Base-by-base conservation (phyloP, 1,139 yeast genomes). In the Zygosaccharomyces pseudobailii region DNA sequence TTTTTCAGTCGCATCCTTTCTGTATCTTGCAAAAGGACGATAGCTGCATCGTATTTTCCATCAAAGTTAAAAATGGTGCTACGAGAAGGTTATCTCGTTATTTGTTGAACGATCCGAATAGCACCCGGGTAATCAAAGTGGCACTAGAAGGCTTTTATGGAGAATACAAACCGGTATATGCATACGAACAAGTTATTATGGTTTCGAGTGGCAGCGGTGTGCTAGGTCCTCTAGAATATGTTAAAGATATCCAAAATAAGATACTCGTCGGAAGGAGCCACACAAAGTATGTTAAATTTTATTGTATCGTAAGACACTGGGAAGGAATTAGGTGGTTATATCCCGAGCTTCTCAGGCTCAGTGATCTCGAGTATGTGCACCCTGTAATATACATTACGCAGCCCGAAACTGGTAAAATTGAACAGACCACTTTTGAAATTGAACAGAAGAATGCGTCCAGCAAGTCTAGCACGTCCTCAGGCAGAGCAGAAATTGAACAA, bases 131-230 rank as follows among this genome's bases (percentile, higher is more conserved):
- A 3, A 54, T 66, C 52, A 59, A 61, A 42, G 71, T 78, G 2
- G 58, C 71, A 6, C 61, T 80, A 9, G 87, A 81, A 55, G 86
- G 86, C 0, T 84, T 86, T 0, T 81, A 81, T 57, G 82, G 86
- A 54, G 65, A 68, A 55, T 61, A 72, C 55, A 59, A 78, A 55
- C 76, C 87, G 61, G 61, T 78, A 47, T 72, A 73, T 48, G 69
- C 76, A 47, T 83, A 78, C 60, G 81, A 78, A 44, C 75, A 73
- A 42, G 70, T 71, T 13, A 61, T 82, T 21, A 70, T 84, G 46
- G 58, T 83, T 49, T 80, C 83, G 1, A 84, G 88, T 54, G 88
- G 89, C 46, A 81, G 83, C 49, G 94, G 95, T 60, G 75, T 85
- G 53, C 84, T 94, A 4, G 82, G 84, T 46, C 65, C 67, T 13